phyloP scores from a whole-genome alignment of 441 rosid genomes.

The Jatropha multifida region DNA sequence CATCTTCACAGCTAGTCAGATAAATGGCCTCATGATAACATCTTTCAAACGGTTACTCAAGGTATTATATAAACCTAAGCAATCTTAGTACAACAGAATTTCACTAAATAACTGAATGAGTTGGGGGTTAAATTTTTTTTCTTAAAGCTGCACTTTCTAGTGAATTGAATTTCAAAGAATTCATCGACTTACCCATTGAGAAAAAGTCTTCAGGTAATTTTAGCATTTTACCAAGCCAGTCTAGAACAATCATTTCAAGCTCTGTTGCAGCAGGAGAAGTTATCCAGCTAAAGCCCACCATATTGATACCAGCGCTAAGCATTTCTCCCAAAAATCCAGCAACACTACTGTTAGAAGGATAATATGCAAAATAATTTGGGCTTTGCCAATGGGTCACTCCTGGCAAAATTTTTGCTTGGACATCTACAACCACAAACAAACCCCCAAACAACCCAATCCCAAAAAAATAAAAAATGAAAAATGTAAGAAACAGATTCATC shows the following conservation, averaged over 20 bases:
- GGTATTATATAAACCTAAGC: background rate
- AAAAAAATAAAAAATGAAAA: background rate
- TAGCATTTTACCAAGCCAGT: slow-evolving; percentile 85
- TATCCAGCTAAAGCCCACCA: slow-evolving; percentile 84
- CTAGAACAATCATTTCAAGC: slow-evolving; percentile 80
- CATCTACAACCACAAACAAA: slow-evolving; percentile 45
- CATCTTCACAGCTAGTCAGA: background rate
- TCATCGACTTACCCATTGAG: slow-evolving; percentile 47
- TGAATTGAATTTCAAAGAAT: background rate
- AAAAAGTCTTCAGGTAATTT: slow-evolving; percentile 72
- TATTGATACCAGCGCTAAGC: slow-evolving; percentile 75
- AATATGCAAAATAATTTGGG: slow-evolving; percentile 76
- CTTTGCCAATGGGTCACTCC: slow-evolving; percentile 95
- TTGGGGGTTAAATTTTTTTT: background rate
- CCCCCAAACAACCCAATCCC: background rate
- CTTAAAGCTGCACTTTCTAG: background rate
- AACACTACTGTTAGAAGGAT: slow-evolving; percentile 71
- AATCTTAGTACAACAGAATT: background rate
- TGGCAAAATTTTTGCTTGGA: slow-evolving; percentile 66
- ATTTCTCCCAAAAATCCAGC: slow-evolving; percentile 92
- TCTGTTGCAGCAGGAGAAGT: slow-evolving; percentile 92
- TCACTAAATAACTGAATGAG: background rate
- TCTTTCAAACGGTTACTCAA: background rate
- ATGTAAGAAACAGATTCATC: background rate
- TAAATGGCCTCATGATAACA: background rate